Base-by-base conservation (phyloP, 2,329 filamentous ascomycete species). In the Hypoxylon sp. region DNA sequence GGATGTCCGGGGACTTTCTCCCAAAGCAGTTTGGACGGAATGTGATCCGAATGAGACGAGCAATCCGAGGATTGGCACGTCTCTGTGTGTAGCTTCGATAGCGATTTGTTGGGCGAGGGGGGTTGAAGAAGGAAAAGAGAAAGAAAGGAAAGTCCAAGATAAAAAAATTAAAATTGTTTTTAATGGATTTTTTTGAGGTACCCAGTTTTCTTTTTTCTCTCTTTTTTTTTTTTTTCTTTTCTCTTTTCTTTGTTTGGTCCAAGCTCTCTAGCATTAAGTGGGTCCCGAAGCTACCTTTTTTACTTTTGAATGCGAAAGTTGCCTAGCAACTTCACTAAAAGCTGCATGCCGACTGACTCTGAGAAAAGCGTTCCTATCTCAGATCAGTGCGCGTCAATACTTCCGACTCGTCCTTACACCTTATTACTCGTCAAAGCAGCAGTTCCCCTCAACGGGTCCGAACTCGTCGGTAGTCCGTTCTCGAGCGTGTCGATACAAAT, bases 1-100 rank as follows among this genome's bases (percentile, higher is more conserved):
- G 73, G 3, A 79, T 88, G 93, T 97, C 94, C 94, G 94, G 94
- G 94, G 94, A 98, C 94, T 98, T 98, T 98, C 94, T 97, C 94
- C 94, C 92, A 95, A 97, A 97, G 93, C 93, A 33, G 15, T 15
- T 9, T 74, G 68, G 11, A 72, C 70, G 73, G 65, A 71, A 74
- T 73, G 78, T 66, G 76, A 70, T 64, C 26, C 20, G 70, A 70
- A 10, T n/a, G 31, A 35, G 31, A 35, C 31, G 31, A 35, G 29
- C 31, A 33, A 71, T 69, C 31, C 31, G 31, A 35, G 18, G 31
- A 18, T 35, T 33, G 75, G 69, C 70, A 73, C 85, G 82, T 90
- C 91, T 89, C 91, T 96, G 81, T 89, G 91, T 92, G 79, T 72
- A 92, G 93, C 94, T 97, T 97, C 89, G 92, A 96, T 88, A 89